Base-by-base conservation (phyloP, 139 green algal genomes). In the Pleodorina starrii region DNA sequence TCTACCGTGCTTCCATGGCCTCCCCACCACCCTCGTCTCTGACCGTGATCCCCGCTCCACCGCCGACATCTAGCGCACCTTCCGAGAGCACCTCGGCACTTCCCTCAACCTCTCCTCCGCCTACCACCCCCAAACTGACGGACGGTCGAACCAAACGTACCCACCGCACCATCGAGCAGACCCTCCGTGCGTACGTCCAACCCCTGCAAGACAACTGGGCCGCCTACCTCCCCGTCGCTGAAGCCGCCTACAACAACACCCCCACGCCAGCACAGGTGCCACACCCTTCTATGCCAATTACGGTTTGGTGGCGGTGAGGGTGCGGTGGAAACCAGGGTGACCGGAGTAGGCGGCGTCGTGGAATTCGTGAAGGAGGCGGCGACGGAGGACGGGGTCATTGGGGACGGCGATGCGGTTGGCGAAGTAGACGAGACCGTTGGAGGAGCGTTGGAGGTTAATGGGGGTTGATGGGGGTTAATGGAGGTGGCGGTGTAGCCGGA, bases 231-330 rank as follows among this genome's bases (percentile, higher is more conserved):
- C 74, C 74, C 44, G 19, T 82, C 74, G 74, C 74, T 27, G 27
- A 82, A 66, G 44, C 44, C 44, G 74, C 74, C 44, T 82, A 82
- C 43, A 82, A 82, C 74, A 63, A 63, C 44, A 17, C 44, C 9
- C 29, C 16, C 74, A 82, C 43, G 27, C 74, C 74, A n/a, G 40
- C 43, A 82, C 29, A 3, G 5, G 46, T 10, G 42, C 44, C 44
- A 66, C 43, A 11, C 74, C 74, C 44, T 78, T 78, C 71, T 66
- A 5, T 25, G 54, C 54, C 54, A 66, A 66, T 12, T 66, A 66
- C 7, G 54, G 54, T 4, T 66, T n/a, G n/a, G n/a, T n/a, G n/a
- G n/a, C n/a, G n/a, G n/a, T n/a, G n/a, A n/a, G n/a, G n/a, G n/a
- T n/a, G n/a, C n/a, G n/a, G n/a, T n/a, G n/a, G n/a, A n/a, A n/a